Conservation (phyloP, 441 rosid genomes). For the Francoa sonchifolia region DNA sequence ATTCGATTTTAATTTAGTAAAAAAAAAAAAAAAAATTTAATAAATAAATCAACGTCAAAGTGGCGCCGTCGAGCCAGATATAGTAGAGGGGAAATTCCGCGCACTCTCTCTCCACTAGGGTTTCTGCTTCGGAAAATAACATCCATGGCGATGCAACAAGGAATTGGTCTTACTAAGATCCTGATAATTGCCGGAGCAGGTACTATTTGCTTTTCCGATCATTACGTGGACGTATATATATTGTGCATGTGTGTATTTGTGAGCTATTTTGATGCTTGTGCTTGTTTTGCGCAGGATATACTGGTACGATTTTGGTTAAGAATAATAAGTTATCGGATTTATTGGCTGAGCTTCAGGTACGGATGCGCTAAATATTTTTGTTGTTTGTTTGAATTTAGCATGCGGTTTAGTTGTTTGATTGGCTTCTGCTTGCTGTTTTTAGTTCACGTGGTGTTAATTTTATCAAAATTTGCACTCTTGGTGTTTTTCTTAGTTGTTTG, state of each 20-base stretch:
- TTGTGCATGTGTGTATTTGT: neutral
- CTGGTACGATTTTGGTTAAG: constrained; percentile 50
- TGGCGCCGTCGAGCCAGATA: too few relatives aligned
- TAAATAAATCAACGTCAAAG: too few relatives aligned
- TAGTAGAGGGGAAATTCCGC: too few relatives aligned
- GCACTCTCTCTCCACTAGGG: too few relatives aligned
- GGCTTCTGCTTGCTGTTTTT: neutral
- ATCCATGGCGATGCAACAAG: constrained; percentile 72
- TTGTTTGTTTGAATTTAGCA: too few relatives aligned
- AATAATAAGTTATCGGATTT: constrained; percentile 73
- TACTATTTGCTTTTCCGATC: constrained; percentile 3
- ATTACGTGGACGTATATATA: neutral
- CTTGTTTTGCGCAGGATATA: constrained; percentile 37
- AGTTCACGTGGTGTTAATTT: neutral
- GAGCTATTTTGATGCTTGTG: neutral
- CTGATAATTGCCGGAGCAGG: constrained; percentile 74
- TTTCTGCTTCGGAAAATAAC: constrained; percentile 8
- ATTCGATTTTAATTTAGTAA: neutral
- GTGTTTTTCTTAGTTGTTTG: too few relatives aligned
- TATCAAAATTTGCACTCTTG: too few relatives aligned
- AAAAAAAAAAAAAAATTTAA: neutral
- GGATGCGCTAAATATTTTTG: neutral
- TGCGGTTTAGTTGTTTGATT: neutral
- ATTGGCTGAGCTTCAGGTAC: constrained; percentile 65
- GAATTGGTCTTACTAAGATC: constrained; percentile 54